Evolutionary conservation across 163 green algal genomes (phyloP), one percentile per base, ranked within the genome.

Genomic region (Chlorella variabilis): DNA sequence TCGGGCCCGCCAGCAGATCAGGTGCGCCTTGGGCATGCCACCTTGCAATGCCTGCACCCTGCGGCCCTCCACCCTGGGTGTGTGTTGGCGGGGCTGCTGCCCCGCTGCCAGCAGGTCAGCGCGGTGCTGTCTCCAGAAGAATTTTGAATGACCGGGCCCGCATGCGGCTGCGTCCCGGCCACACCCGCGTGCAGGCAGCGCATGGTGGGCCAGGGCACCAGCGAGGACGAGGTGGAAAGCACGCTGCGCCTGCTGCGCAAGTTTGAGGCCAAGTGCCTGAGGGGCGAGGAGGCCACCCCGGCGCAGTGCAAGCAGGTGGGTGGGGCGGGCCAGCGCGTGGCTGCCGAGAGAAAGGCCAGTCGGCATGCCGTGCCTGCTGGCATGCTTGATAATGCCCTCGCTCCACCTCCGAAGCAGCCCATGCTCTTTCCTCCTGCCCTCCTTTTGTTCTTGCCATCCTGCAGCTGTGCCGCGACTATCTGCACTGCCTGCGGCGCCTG

Each of bases 211-310:
- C 56, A 58, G 73, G 73, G 54, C 13, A 13, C 73, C 3, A 23
- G 25, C 25, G 51, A 58, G 11, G 73, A 13, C 2, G 73, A 80
- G 13, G 73, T 80, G 73, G 54, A 41, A 20, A 20, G 13, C 73
- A 70, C 48, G 73, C 73, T 71, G 73, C 0, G 17, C 38, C 73
- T 80, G 73, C 73, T 80, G 54, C 36, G 56, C 15, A 27, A 42
- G 4, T 83, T 78, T 71, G 78, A 83, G 70, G 39, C 29, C 31
- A 74, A 77, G 69, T 83, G 78, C 67, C 66, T 83, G 39, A 31
- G 31, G 11, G 78, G 56, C 9, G 15, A 71, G 38, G 45, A 45
- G 8, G 29, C 69, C 13, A 69, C 65, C 1, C 62, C 78, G 0
- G 65, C 20, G 56, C 65, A 83, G 38, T 42, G 61, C 56, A 48